Evolutionary conservation across 2,329 filamentous ascomycete genomes (phyloP).

Genomic region (Penicillium crustosum): DNA sequence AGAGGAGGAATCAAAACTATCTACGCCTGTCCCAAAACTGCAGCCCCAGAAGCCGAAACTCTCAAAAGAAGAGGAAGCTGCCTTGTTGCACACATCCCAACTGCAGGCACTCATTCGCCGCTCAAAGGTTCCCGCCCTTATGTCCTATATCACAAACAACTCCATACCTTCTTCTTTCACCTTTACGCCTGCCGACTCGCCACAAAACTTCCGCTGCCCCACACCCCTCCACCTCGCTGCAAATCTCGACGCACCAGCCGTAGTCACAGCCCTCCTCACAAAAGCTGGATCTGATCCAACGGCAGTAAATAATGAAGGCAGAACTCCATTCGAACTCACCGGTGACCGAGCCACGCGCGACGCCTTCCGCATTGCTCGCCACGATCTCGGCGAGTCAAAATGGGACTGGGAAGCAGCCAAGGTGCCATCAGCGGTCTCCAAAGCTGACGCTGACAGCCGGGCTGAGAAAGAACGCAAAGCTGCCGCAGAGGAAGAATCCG

Average conservation of each 20-base stretch:
- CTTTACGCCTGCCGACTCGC: conserved; percentile 67
- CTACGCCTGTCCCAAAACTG: conserved; percentile 33
- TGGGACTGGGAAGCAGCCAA: conserved; percentile 78
- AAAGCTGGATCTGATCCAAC: conserved; percentile 76
- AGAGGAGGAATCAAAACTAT: conserved; percentile 39
- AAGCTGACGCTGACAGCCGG: conserved; percentile 68
- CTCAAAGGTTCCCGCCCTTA: conserved; percentile 81
- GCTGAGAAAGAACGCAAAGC: conserved; percentile 69
- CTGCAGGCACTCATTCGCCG: conserved; percentile 83
- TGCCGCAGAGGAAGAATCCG: conserved; percentile 65
- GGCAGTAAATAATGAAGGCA: conserved; percentile 69
- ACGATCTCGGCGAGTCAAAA: conserved; percentile 71
- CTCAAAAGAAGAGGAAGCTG: conserved; percentile 80
- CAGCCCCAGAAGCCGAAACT: conserved; percentile 57
- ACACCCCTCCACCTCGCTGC: conserved; percentile 85
- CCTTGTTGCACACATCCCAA: conserved; percentile 80
- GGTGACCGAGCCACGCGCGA: conserved; percentile 84
- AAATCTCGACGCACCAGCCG: conserved; percentile 71
- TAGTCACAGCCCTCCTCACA: conserved; percentile 74
- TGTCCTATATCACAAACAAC: conserved; percentile 81
- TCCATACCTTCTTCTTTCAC: conserved; percentile 67
- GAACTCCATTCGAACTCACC: conserved; percentile 80
- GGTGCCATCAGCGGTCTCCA: conserved; percentile 70
- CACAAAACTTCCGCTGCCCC: conserved; percentile 74
- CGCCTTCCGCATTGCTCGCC: conserved; percentile 84